Conservation (phyloP, 2,329 filamentous ascomycete species). For the Xylariales sp. region DNA sequence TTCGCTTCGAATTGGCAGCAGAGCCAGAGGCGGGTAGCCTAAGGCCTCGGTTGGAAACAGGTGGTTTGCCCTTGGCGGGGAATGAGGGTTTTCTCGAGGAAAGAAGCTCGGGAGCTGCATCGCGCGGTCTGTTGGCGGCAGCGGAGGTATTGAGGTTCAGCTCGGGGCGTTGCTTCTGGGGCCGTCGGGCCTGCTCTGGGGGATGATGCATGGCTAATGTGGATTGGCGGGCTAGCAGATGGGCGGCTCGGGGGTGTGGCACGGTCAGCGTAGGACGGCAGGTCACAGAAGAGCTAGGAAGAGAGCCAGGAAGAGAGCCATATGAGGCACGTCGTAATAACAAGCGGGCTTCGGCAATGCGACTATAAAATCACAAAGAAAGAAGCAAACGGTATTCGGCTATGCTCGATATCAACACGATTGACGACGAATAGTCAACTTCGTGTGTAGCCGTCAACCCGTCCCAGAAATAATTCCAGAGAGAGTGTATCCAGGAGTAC, state of each 20-base stretch:
- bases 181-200: slow-evolving; percentile 46
- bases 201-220: slow-evolving; percentile 46
- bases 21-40: slow-evolving; percentile 43
- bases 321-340: slow-evolving; percentile 38
- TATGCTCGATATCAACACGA: background rate
- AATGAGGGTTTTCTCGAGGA: slow-evolving; percentile 45
- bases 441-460: background rate
- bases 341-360: slow-evolving; percentile 18
- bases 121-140: slow-evolving; percentile 38
- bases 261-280: slow-evolving; percentile 41
- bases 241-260: slow-evolving; percentile 36
- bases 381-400: slow-evolving; percentile 1
- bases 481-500: slow-evolving; percentile 7
- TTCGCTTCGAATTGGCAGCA: slow-evolving; percentile 39
- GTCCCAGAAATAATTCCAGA: background rate
- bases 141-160: slow-evolving; percentile 53
- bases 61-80: slow-evolving; percentile 50
- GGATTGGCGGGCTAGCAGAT: slow-evolving; percentile 29
- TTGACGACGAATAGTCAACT: background rate
- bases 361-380: slow-evolving; percentile 13
- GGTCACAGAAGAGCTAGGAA: slow-evolving; percentile 31
- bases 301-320: slow-evolving; percentile 42
- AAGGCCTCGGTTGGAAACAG: slow-evolving; percentile 51
- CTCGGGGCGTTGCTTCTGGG: slow-evolving; percentile 51
- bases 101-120: slow-evolving; percentile 48